Percentiles rank a stretch among this genome's conserved stretches.
phyloP scores from a whole-genome alignment of 176 grass and related monocot genomes.

The Zizania latifolia region DNA sequence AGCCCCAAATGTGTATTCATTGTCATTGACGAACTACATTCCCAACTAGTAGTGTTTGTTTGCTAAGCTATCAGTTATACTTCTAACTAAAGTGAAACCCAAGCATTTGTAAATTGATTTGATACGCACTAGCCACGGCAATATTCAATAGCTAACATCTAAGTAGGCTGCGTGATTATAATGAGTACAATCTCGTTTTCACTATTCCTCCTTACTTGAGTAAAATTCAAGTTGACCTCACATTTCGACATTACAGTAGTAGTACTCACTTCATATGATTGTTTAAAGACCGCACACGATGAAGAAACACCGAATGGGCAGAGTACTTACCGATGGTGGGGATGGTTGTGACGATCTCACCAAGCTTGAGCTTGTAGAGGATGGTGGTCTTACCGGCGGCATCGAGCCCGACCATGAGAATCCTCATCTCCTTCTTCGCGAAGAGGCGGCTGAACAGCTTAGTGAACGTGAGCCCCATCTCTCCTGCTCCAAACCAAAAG shows the following conservation, averaged over 20 bases:
- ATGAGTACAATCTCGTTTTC: not conserved
- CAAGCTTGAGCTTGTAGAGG: slow-evolving; percentile 89
- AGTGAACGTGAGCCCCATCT: slow-evolving; percentile 75
- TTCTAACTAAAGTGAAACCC: not conserved
- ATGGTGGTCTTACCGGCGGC: slow-evolving; percentile 92
- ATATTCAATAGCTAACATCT: not conserved
- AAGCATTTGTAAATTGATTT: not conserved
- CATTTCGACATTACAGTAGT: not conserved
- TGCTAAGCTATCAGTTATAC: not conserved
- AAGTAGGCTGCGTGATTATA: not conserved
- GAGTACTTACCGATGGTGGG: slow-evolving; percentile 68
- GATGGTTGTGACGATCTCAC: slow-evolving; percentile 89
- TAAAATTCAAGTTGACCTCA: not conserved
- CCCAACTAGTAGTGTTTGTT: not conserved
- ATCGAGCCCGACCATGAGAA: slow-evolving; percentile 81
- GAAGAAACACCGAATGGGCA: not conserved
- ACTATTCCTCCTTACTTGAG: not conserved
- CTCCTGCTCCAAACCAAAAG: slow-evolving; percentile 23
- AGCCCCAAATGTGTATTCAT: not conserved
- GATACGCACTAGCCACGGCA: not conserved
- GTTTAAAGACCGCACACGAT: not conserved
- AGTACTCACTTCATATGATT: not conserved
- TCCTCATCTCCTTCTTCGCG: slow-evolving; percentile 93
- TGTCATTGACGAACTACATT: not conserved
- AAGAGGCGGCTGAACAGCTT: slow-evolving; percentile 85